Base-by-base conservation (phyloP, 73 alveolate species). In the Urostyla sp. region DNA sequence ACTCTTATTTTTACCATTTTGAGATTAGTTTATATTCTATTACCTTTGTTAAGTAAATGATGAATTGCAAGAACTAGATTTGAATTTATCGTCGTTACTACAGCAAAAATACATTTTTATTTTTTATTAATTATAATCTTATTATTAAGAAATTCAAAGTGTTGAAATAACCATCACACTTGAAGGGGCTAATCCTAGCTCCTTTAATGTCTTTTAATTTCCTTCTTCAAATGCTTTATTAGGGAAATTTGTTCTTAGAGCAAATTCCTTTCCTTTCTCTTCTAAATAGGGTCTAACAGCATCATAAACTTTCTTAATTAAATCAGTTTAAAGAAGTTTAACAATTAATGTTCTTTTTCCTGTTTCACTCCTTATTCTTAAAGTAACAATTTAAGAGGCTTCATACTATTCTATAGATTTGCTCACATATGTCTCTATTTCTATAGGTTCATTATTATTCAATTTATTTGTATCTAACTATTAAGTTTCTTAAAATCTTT, bases 291-390 rank as follows among this genome's bases (percentile, higher is more conserved):
- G 85, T 28, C 37, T 69, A 24, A 82, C 72, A 23, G 61, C 60
- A 0, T 53, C 31, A 32, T 72, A 66, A 16, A 82, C 75, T 6
- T 38, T 35, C 46, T 31, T 58, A 15, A 82, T 36, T 34, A 11
- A 6, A 56, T 82, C 91, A 58, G 81, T 45, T 10, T 38, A 27
- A 31, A 56, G 43, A 15, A 72, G 28, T 40, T 76, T 72, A 20
- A 87, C 56, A 4, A 87, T 82, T 0, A 87, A 45, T 34, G 84
- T 80, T 57, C 87, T 72, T 49, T 81, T 81, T 0, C 94, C 94
- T 10, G 94, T 85, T 67, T 81, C 95, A 0, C 89, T 72, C 44
- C 88, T 69, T 16, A 87, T 73, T 61, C 95, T 80, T 40, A 87
- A 38, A 0, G 89, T 81, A 6, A 87, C 88, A 38, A 79, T 54